phyloP scores from a whole-genome alignment of 2,329 filamentous ascomycete genomes.

The Boeremia lycopersici region DNA sequence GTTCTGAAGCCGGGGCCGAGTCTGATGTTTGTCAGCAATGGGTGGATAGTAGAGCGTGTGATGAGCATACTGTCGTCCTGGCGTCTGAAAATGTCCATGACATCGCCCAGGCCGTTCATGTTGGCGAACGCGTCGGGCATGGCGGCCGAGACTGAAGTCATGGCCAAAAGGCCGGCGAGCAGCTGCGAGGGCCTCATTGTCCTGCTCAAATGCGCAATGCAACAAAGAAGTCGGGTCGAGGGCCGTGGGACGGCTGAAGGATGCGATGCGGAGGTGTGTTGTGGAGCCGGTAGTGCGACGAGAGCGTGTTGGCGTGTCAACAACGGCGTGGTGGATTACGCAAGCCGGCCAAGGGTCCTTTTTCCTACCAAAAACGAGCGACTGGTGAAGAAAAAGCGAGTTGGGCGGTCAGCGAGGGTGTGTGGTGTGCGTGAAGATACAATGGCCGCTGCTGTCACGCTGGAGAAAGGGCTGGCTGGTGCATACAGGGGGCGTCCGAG shows the following conservation, averaged over 20 bases:
- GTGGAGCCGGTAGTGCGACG: slow-evolving; percentile 30
- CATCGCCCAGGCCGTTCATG: slow-evolving; percentile 34
- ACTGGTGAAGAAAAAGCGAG: slow-evolving; percentile 39
- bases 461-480: slow-evolving; percentile 17
- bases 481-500: slow-evolving; percentile 16
- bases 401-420: slow-evolving; percentile 3
- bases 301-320: slow-evolving; percentile 36
- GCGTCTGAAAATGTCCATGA: slow-evolving; percentile 39
- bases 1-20: slow-evolving; percentile 20
- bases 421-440: slow-evolving; percentile 1
- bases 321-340: slow-evolving; percentile 25
- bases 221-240: slow-evolving; percentile 7
- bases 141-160: slow-evolving; percentile 45
- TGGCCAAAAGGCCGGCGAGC: slow-evolving; percentile 45
- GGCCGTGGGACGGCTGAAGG: slow-evolving; percentile 18
- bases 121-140: slow-evolving; percentile 43
- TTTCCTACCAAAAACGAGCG: slow-evolving; percentile 44
- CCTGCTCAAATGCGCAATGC: slow-evolving; percentile 3
- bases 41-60: background rate
- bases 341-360: slow-evolving; percentile 14
- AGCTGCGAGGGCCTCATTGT: slow-evolving; percentile 48
- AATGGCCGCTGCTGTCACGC: background rate
- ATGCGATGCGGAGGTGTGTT: slow-evolving; percentile 19
- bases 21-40: slow-evolving; percentile 11
- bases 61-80: slow-evolving; percentile 36